These are phyloP conservation scores for Globisporangium iwayamae DNA, from an alignment of 352 stramenopile species.

Conservation along the genomic window DNA sequence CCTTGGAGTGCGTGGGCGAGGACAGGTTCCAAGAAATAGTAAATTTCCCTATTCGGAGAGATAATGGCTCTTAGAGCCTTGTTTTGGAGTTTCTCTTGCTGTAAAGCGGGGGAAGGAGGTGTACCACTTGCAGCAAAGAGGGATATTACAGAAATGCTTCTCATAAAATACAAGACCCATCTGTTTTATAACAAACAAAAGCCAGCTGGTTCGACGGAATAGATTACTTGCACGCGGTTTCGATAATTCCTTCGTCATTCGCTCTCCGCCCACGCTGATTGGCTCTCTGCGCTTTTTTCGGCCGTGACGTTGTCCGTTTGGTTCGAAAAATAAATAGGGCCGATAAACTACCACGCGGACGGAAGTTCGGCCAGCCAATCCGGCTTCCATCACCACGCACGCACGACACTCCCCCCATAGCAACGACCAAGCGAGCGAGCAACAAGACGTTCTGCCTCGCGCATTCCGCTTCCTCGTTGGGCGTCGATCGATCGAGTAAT, in stretches of 20 bases:
- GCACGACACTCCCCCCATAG: background rate
- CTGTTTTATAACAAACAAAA: too few relatives aligned
- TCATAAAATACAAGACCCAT: too few relatives aligned
- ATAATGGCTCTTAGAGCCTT: too few relatives aligned
- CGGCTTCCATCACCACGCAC: background rate
- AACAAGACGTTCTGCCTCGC: background rate
- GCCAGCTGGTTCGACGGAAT: too few relatives aligned
- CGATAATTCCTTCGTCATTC: background rate
- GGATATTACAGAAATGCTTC: too few relatives aligned
- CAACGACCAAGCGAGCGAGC: background rate
- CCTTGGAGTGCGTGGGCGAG: too few relatives aligned
- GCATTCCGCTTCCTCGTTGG: slow-evolving; percentile 5
- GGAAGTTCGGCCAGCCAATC: background rate
- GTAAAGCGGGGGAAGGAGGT: too few relatives aligned
- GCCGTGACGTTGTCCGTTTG: background rate
- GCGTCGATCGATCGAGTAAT: background rate
- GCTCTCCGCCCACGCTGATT: background rate
- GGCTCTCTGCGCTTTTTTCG: background rate
- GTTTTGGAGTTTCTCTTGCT: too few relatives aligned
- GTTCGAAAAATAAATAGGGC: background rate
- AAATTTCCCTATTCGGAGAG: too few relatives aligned
- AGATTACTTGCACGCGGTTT: background rate
- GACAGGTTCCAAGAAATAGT: too few relatives aligned
- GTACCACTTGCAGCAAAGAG: too few relatives aligned
- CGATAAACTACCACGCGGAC: background rate